Conservation (phyloP, 352 stramenopile species). For the Pythium rishiriense region DNA sequence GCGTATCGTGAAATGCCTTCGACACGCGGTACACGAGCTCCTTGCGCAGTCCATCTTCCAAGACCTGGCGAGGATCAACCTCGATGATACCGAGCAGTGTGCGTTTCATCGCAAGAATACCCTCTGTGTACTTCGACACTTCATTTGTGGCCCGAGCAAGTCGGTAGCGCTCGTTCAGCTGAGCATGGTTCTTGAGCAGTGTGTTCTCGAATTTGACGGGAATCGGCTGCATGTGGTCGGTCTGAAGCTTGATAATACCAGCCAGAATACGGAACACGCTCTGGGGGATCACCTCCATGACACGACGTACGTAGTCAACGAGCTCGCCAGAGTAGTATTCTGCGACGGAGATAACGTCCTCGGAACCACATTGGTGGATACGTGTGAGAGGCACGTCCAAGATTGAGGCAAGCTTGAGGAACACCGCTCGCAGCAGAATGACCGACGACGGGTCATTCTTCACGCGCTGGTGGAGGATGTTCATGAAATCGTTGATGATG, state of each 20-base stretch:
- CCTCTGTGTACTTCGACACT: constrained; percentile 95
- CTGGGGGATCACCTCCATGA: constrained; percentile 94
- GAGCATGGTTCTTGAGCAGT: constrained; percentile 90
- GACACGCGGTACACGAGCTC: constrained; percentile 92
- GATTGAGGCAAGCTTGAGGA: constrained; percentile 95
- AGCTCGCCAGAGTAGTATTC: constrained; percentile 95
- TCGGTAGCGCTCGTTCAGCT: constrained; percentile 92
- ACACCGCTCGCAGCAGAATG: constrained; percentile 91
- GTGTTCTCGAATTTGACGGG: constrained; percentile 93
- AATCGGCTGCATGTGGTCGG: constrained; percentile 88
- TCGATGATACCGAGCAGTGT: constrained; percentile 94
- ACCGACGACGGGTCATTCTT: constrained; percentile 93
- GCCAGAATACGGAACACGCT: constrained; percentile 94
- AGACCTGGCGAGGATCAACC: constrained; percentile 91
- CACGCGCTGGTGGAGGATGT: constrained; percentile 92
- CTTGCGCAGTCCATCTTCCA: constrained; percentile 94
- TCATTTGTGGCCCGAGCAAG: constrained; percentile 93
- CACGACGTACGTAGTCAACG: constrained; percentile 92
- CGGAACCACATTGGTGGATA: constrained; percentile 91
- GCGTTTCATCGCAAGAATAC: constrained; percentile 94
- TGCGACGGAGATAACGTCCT: constrained; percentile 92
- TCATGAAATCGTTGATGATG: constrained; percentile 94
- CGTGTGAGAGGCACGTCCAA: constrained; percentile 92
- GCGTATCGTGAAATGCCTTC: constrained; percentile 82
- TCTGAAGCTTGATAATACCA: constrained; percentile 93